Conservation (phyloP, 345 rosid species). For the Carallia brachiata region DNA sequence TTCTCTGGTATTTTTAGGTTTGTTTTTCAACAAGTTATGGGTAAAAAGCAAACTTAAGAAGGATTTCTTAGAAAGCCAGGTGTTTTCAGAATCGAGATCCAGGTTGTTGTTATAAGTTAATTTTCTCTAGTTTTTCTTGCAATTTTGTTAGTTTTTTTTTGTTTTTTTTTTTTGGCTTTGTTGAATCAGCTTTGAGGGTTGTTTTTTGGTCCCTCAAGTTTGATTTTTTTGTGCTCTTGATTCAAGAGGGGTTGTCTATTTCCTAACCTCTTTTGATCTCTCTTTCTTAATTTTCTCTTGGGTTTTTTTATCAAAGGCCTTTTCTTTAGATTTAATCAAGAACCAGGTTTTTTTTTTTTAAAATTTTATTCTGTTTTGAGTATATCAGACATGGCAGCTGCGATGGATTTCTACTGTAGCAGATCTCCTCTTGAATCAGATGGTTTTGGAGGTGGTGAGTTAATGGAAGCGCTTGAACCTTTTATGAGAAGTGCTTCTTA, state of each 20-base stretch:
- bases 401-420: slow-evolving; percentile 60
- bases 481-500: slow-evolving; percentile 34
- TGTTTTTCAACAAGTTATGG: slow-evolving; percentile 25
- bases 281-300: slow-evolving; percentile 5
- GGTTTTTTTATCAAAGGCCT: background rate
- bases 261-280: slow-evolving; percentile 50
- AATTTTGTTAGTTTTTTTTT: background rate
- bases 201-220: slow-evolving; percentile 61
- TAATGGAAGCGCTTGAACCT: slow-evolving; percentile 81
- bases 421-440: slow-evolving; percentile 34
- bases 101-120: slow-evolving; percentile 7
- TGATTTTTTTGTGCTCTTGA: slow-evolving; percentile 18
- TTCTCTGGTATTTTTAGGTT: slow-evolving; percentile 41
- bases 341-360: background rate
- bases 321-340: slow-evolving; percentile 12
- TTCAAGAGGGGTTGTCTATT: slow-evolving; percentile 67
- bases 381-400: slow-evolving; percentile 47
- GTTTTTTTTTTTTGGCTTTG: slow-evolving; percentile 13
- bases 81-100: slow-evolving; percentile 85
- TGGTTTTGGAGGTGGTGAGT: slow-evolving; percentile 53
- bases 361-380: background rate
- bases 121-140: background rate
- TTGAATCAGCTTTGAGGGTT: slow-evolving; percentile 52
- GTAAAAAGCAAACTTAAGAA: slow-evolving; percentile 50
- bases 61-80: slow-evolving; percentile 51